Evolutionary conservation across 129 eudicot genomes (phyloP), one percentile per base, ranked within the genome.

Genomic region (Apium graveolens): DNA sequence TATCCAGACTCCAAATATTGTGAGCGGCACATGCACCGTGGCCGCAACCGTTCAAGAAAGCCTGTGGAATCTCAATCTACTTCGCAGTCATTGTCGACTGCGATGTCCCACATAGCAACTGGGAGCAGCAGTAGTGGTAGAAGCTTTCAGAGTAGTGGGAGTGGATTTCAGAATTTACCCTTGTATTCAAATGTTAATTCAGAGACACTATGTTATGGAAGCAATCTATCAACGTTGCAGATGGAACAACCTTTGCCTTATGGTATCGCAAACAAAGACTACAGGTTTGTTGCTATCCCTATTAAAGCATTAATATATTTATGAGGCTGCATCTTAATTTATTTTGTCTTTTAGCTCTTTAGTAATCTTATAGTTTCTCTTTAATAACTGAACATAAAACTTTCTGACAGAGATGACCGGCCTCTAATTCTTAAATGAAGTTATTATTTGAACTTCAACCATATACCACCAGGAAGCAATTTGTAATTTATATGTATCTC

Each of bases 41-140:
- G 97, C 84, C 94, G 97, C 87, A 94, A 87, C 90, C 98, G 98
- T 94, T 94, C 98, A 94, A 94, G 98, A 94, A 94, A 94, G 98
- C 98, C 90, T 94, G 98, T 94, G 98, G 98, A 94, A 94, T 88
- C 97, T 86, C 93, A 88, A 83, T 73, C 96, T 77, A 83, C 86
- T 62, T 83, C 97, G 78, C 97, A 86, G 85, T 86, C 97, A 76
- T 45, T 86, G 80, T 84, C 93, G 63, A 88, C 95, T 83, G 86
- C 89, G 24, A 81, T 89, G 81, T 84, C 92, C 26, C 86, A 82
- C 78, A 83, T 80, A 29, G 69, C 90, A 77, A 92, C 81, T 34
- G 69, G 60, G 39, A 82, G 86, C 88, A 85, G 84, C 80, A 80
- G 81, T 63, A 84, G 81, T 77, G 81, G 83, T 78, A 85, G 87